Evolutionary conservation across 495 filamentous ascomycete species (phyloP).

Genomic region (Annulohypoxylon maeteangense): DNA sequence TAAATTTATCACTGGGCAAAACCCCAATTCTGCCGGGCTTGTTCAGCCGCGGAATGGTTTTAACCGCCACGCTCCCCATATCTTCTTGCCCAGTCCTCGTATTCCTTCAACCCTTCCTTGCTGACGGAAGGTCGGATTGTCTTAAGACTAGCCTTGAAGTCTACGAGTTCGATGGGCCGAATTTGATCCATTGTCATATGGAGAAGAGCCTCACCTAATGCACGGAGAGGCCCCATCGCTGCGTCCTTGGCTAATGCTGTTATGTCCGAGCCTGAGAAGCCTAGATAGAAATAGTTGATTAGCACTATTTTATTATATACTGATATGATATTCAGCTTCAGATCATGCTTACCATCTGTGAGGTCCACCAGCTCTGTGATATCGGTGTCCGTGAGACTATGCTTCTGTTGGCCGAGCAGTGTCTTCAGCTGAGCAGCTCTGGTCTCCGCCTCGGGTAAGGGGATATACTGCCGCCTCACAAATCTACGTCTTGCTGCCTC

Average conservation of each 20-base stretch:
- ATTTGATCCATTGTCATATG: conserved; percentile 95
- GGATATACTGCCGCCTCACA: conserved; percentile 95
- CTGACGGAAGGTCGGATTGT: conserved; percentile 94
- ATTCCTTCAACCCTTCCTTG: conserved; percentile 80
- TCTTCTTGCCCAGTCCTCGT: conserved; percentile 93
- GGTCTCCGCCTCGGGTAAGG: conserved; percentile 85
- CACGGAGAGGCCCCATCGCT: conserved; percentile 95
- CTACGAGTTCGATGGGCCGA: conserved; percentile 80
- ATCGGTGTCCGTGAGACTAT: conserved; percentile 77
- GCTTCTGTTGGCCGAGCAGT: conserved; percentile 86
- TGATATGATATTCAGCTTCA: not conserved
- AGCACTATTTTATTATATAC: not conserved
- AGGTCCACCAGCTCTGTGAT: conserved; percentile 79
- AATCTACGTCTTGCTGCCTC: conserved; percentile 93
- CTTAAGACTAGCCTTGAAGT: conserved; percentile 85
- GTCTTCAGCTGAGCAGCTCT: conserved; percentile 79
- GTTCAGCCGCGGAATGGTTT: conserved; percentile 12
- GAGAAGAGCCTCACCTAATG: conserved; percentile 88
- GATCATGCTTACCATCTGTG: conserved; percentile 76
- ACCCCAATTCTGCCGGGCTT: not conserved
- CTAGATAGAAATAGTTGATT: conserved; percentile 56
- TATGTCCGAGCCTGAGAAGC: conserved; percentile 96
- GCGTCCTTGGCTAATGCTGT: conserved; percentile 98
- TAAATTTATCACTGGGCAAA: not conserved
- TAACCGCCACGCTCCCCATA: conserved; percentile 92